Percentiles rank a stretch among this genome's conserved stretches.
Evolutionary conservation across 306 rosid species (phyloP).

Genomic region (Prunus davidiana): DNA sequence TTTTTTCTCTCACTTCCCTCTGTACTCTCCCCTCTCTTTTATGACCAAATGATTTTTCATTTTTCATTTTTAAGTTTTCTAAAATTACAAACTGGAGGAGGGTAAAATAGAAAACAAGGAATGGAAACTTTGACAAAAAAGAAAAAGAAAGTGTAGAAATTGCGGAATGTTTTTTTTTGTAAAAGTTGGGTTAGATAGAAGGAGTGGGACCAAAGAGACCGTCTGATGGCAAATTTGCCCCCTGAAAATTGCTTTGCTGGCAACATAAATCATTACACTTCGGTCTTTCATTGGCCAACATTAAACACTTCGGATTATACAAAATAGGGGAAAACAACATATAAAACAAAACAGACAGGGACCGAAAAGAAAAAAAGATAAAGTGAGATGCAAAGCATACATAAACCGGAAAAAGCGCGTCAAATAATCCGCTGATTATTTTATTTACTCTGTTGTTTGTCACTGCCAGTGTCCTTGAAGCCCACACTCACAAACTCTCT

Average conservation of each 20-base stretch:
- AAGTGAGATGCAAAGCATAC: conserved; percentile 9
- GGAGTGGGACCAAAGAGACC: no score
- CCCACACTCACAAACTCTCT: conserved; percentile 21
- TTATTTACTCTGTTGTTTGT: conserved; percentile 6
- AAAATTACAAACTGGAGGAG: no score
- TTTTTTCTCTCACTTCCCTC: no score
- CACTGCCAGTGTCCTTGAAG: background rate
- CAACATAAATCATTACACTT: conserved; percentile 28
- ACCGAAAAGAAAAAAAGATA: conserved; percentile 17
- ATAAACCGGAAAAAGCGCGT: conserved; percentile 56
- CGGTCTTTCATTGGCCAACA: background rate
- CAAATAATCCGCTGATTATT: conserved; percentile 37
- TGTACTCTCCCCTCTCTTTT: no score
- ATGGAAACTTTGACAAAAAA: no score
- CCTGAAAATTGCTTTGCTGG: background rate
- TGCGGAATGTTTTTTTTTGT: no score
- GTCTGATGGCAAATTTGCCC: background rate
- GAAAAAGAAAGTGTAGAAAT: no score
- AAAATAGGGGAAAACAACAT: conserved; percentile 21
- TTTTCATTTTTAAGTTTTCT: no score
- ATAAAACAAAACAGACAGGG: background rate
- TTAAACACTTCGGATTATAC: background rate
- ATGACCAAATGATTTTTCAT: no score
- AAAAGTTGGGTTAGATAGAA: no score
- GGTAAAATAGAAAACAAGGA: no score